phyloP scores from a whole-genome alignment of 352 stramenopile genomes.

The Phytophthora agathidicida region DNA sequence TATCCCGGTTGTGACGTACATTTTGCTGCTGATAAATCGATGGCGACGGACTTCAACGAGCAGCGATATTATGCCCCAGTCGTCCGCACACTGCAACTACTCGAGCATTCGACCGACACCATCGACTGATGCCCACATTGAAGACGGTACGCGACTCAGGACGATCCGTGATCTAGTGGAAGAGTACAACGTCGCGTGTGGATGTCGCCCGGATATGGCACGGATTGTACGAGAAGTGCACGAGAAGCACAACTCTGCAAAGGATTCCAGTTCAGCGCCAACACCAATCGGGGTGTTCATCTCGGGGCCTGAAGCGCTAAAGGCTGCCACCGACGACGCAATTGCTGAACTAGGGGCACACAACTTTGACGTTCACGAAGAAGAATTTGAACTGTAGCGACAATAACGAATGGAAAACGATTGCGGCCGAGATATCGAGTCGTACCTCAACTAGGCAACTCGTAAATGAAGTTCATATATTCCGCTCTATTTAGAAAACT shows the following conservation, averaged over 20 bases:
- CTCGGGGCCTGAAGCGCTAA: constrained; percentile 44
- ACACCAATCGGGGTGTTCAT: constrained; percentile 46
- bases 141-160: constrained; percentile 13
- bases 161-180: constrained; percentile 38
- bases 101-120: constrained; percentile 26
- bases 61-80: constrained; percentile 11
- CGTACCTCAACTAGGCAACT: too few species aligned
- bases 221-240: constrained; percentile 37
- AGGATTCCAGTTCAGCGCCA: background rate
- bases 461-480: constrained; percentile 7
- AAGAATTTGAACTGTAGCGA: constrained; percentile 35
- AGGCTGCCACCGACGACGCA: constrained; percentile 28
- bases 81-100: constrained; percentile 16
- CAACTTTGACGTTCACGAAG: constrained; percentile 36
- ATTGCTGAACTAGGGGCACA: constrained; percentile 14
- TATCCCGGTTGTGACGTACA: constrained; percentile 33
- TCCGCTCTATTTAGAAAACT: constrained; percentile 23
- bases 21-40: constrained; percentile 26
- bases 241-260: constrained; percentile 2
- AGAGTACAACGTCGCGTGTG: constrained; percentile 31
- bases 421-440: too few species aligned
- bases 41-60: background rate
- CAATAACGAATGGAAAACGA: background rate
- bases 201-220: constrained; percentile 37
- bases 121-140: background rate